Conservation (phyloP, 148 eudicot species). For the Cornus florida region DNA sequence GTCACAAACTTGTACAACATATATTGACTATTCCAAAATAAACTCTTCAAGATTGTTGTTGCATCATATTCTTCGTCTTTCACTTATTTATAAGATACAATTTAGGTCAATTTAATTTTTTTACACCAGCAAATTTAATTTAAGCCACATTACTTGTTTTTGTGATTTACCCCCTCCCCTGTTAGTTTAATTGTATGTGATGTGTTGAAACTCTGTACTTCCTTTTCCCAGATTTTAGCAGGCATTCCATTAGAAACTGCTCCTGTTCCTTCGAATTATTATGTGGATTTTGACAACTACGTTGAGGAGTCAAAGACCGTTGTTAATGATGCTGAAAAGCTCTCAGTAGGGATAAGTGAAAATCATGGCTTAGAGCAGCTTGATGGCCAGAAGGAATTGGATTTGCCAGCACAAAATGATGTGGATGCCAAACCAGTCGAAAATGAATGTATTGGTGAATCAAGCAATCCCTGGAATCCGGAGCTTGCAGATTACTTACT, state of each 20-base stretch:
- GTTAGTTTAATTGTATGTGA: no score
- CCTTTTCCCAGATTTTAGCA: conserved; percentile 44
- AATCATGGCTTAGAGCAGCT: conserved; percentile 30
- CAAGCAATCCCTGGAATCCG: conserved; percentile 34
- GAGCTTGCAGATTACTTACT: conserved; percentile 50
- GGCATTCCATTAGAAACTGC: conserved; percentile 28
- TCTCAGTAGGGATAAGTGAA: conserved; percentile 25
- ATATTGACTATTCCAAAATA: no score
- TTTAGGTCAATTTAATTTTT: no score
- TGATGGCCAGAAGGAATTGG: conserved; percentile 34
- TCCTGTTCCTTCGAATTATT: conserved; percentile 35
- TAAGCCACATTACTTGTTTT: no score
- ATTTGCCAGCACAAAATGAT: conserved; percentile 36
- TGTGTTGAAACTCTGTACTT: not conserved
- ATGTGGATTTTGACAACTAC: conserved; percentile 36
- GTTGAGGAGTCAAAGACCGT: conserved; percentile 32
- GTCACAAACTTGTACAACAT: no score
- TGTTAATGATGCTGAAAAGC: conserved; percentile 21
- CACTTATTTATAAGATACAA: no score
- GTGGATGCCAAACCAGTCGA: conserved; percentile 37
- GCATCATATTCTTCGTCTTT: no score
- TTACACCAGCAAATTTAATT: not conserved
- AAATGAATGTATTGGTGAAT: conserved; percentile 55
- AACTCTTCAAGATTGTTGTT: no score
- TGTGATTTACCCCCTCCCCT: no score